phyloP scores from a whole-genome alignment of 768 basidiomycete genomes.

The Strobilomyces dryophilus region DNA sequence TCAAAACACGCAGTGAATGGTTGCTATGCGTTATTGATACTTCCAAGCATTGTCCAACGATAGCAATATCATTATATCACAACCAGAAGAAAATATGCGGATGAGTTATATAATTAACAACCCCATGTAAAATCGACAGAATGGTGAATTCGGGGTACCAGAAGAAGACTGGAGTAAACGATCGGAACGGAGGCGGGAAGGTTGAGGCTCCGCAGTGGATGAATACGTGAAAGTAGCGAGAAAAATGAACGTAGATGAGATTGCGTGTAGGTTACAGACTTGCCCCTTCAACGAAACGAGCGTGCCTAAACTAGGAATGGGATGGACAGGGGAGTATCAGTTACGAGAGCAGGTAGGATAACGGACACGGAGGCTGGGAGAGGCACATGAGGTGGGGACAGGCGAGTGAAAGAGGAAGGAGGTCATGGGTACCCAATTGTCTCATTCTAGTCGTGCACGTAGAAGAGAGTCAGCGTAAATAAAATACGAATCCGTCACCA shows the following conservation, averaged over 20 bases:
- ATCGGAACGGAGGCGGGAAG: slow-evolving; percentile 10
- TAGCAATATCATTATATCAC: slow-evolving; percentile 42
- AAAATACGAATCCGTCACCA: slow-evolving; percentile 15
- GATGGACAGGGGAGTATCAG: slow-evolving; percentile 26
- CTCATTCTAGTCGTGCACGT: slow-evolving; percentile 23
- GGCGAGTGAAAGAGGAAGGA: slow-evolving; percentile 8
- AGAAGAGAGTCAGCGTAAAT: slow-evolving; percentile 20
- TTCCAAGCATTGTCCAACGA: slow-evolving; percentile 10
- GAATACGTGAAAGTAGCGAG: slow-evolving; percentile 19
- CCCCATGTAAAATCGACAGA: slow-evolving; percentile 22
- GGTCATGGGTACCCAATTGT: slow-evolving; percentile 27
- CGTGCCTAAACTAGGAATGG: slow-evolving; percentile 20
- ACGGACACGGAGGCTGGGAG: slow-evolving; percentile 18
- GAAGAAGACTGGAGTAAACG: slow-evolving; percentile 4
- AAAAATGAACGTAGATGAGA: slow-evolving; percentile 30
- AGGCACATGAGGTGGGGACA: slow-evolving; percentile 20
- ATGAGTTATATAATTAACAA: slow-evolving; percentile 29
- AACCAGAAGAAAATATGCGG: slow-evolving; percentile 33
- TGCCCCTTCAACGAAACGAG: slow-evolving; percentile 28
- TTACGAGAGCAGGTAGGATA: slow-evolving; percentile 28
- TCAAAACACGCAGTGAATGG: neutral
- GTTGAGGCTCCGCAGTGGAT: slow-evolving; percentile 7
- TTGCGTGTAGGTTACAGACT: slow-evolving; percentile 31
- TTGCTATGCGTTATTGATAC: neutral
- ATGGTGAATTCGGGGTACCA: slow-evolving; percentile 16